Conservation (phyloP, 305 asterid species). For the Rubia balearica region DNA sequence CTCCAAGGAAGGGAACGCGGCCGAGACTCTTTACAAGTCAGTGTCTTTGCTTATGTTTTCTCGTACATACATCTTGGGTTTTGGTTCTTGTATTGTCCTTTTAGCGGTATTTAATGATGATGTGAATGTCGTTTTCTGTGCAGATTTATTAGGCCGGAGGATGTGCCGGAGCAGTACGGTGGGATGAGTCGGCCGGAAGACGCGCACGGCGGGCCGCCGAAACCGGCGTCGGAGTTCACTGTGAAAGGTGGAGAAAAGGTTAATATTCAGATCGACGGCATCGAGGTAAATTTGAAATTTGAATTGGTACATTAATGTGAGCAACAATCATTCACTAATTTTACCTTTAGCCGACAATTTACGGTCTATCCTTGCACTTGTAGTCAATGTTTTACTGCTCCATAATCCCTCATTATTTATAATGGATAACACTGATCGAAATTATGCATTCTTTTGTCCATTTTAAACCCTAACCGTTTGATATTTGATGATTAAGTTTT, state of each 20-base stretch:
- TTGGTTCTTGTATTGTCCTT: not conserved
- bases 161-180: constrained; percentile 82
- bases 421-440: not conserved
- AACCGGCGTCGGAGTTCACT: constrained; percentile 82
- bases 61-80: not conserved
- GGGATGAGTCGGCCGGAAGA: constrained; percentile 79
- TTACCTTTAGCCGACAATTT: not conserved
- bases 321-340: not conserved
- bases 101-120: not conserved
- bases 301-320: not conserved
- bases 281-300: constrained; percentile 46
- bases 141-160: constrained; percentile 80
- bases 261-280: constrained; percentile 88
- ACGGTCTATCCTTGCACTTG: not conserved
- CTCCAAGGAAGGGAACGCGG: constrained; percentile 88
- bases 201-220: constrained; percentile 45
- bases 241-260: constrained; percentile 94
- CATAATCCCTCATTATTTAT: not conserved
- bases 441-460: not conserved
- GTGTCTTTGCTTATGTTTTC: constrained; percentile 4
- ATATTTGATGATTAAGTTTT: too few relatives aligned
- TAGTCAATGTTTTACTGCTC: constrained; percentile 1
- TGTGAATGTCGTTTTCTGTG: not conserved
- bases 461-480: too few relatives aligned
- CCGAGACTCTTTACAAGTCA: constrained; percentile 88